Evolutionary conservation across 2,329 filamentous ascomycete genomes (phyloP), one percentile per base, ranked within the genome.

Genomic region (Cladosporium sp.): DNA sequence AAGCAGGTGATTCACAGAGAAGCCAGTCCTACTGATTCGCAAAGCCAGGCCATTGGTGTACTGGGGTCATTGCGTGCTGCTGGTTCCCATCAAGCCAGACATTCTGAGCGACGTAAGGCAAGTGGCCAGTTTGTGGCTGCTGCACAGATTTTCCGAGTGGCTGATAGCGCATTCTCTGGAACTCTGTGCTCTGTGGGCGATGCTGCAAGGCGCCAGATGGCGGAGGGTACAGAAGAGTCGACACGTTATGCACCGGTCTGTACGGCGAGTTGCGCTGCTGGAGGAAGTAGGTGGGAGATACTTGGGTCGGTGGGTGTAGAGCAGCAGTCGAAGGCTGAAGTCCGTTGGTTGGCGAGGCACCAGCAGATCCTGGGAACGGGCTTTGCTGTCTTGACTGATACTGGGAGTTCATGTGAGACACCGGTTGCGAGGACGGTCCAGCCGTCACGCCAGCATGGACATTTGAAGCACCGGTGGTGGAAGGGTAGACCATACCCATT

Each of bases 241-340:
- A 93, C 66, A 97, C 92, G 67, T 92, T 87, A 62, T 93, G 90
- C 46, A 97, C 90, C 1, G 94, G 94, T 69, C 92, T 91, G 79
- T 98, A 98, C 3, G 95, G 95, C 64, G 94, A 98, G 69, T 91
- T 89, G 65, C 95, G 87, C 76, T 97, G 92, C 73, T 91, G 90
- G 44, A 97, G 83, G 78, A 96, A 96, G 73, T 92, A 87, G 12
- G 91, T 93, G 0, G 94, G 94, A 35, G 95, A 98, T 69, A 95
- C 86, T 35, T 91, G 89, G 53, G 88, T 86, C 6, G 73, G 68
- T 50, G 73, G 73, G 44, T 75, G 74, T 35, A 74, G 86, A 62
- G 88, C 85, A 12, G 84, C 80, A 12, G 81, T 78, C 2, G 86
- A 85, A 53, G 83, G 81, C 7, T 81, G 81, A 26, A 86, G 83